Evolutionary conservation across 2,329 filamentous ascomycete species (phyloP).

Genomic region (Gnomoniopsis smithogilvyi): DNA sequence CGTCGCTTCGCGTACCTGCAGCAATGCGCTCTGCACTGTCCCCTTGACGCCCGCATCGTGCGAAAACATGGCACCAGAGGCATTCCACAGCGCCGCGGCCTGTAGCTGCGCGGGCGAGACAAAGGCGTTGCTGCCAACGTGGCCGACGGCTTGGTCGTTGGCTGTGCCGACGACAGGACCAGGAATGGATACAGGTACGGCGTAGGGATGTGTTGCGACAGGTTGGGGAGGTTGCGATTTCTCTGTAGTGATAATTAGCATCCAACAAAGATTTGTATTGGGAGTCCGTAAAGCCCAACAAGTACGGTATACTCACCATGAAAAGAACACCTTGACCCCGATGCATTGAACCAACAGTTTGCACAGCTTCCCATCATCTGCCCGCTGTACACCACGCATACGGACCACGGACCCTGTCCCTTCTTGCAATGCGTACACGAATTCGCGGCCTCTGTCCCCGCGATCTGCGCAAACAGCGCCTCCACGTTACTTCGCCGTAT

Average conservation of each 20-base stretch:
- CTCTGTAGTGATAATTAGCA: slow-evolving; percentile 1
- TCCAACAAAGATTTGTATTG: neutral
- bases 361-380: slow-evolving; percentile 61
- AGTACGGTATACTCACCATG: slow-evolving; percentile 42
- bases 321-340: slow-evolving; percentile 57
- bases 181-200: slow-evolving; percentile 11
- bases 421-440: slow-evolving; percentile 60
- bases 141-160: slow-evolving; percentile 23
- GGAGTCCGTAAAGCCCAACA: too few relatives aligned
- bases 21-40: slow-evolving; percentile 44
- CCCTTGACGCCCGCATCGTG: slow-evolving; percentile 38
- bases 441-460: slow-evolving; percentile 44
- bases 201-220: slow-evolving; percentile 13
- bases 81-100: slow-evolving; percentile 18
- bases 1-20: slow-evolving; percentile 40
- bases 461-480: slow-evolving; percentile 55
- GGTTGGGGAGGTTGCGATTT: slow-evolving; percentile 12
- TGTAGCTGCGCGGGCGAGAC: slow-evolving; percentile 17
- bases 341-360: slow-evolving; percentile 64
- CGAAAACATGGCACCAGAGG: slow-evolving; percentile 18
- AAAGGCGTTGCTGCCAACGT: neutral
- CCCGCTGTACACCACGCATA: slow-evolving; percentile 56
- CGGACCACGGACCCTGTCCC: slow-evolving; percentile 57
- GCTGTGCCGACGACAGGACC: neutral
- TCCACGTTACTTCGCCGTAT: slow-evolving; percentile 58